Base-by-base conservation (phyloP, 2,329 filamentous ascomycete genomes). In the Botrytis sinoallii region DNA sequence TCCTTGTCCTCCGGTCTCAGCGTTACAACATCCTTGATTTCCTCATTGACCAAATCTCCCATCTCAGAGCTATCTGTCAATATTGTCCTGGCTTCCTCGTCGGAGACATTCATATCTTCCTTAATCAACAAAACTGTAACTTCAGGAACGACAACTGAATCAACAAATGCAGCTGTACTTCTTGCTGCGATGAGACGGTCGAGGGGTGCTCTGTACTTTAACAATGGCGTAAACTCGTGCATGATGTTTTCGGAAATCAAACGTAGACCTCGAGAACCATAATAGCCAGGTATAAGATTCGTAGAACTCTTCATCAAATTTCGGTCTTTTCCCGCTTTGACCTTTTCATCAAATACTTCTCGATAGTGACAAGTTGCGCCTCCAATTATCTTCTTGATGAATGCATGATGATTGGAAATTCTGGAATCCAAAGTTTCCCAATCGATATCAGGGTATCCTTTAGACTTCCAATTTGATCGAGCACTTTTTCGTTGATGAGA, bases 91-190 rank as follows among this genome's bases (percentile, higher is more conserved):
- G 79, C 77, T 85, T 83, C 22, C 35, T 85, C 84, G 32, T 81
- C 79, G 14, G 80, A 80, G 2, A 88, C 83, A 0, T 80, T 77
- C 86, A 89, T 86, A 74, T 91, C 89, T 73, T 90, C 87, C 81
- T 85, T 88, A 29, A 91, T 87, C 29, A 91, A 81, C 72, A 83
- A 77, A 2, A 87, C 81, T 1, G 86, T 85, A 63, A 89, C 78
- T 78, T 97, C 94, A 0, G 93, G 92, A 38, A 97, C 92, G 75
- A 97, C 83, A 1, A 95, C 93, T 1, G 86, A 85, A 81, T 94
- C 91, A 3, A 94, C 89, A 78, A 91, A 95, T 38, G 86, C 87
- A 7, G 89, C 88, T 52, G 91, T 87, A 1, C 92, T 91, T 46
- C 91, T 86, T 1, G 88, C 88, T 22, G 91, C 88, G 74, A 95